These are phyloP conservation scores for Periconia sp. DNA, from an alignment of 2,329 filamentous ascomycete species.

Conservation along the genomic window DNA sequence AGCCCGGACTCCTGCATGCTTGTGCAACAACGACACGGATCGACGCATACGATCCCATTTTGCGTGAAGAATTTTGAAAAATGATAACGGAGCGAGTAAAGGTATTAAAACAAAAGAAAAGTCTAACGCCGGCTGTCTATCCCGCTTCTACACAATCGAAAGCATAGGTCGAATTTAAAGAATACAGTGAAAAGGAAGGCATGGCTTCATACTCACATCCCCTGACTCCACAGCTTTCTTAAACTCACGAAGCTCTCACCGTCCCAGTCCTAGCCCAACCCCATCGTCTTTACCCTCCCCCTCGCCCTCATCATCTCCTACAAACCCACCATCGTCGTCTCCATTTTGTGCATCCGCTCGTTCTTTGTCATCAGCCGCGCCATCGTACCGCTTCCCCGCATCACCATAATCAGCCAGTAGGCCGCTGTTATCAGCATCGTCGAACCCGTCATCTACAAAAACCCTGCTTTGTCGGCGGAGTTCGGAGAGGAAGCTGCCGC, in stretches of 20 bases:
- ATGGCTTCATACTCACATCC: too few species aligned
- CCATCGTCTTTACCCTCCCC: neutral
- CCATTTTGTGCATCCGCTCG: neutral
- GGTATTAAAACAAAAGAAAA: too few species aligned
- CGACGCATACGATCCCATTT: too few species aligned
- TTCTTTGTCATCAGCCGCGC: neutral
- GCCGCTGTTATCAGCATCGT: slow-evolving; percentile 4
- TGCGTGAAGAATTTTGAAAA: too few species aligned
- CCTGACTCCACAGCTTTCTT: neutral
- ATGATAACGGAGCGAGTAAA: too few species aligned
- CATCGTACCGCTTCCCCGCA: slow-evolving; percentile 9
- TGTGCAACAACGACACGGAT: too few species aligned
- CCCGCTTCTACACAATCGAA: too few species aligned
- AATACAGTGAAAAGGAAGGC: too few species aligned
- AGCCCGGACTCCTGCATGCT: too few species aligned
- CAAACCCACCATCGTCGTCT: slow-evolving; percentile 7
- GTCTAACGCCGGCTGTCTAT: too few species aligned
- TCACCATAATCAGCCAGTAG: slow-evolving; percentile 8
- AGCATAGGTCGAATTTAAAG: too few species aligned
- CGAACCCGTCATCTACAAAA: slow-evolving; percentile 10
- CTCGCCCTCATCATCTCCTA: slow-evolving; percentile 13
- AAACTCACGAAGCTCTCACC: neutral
- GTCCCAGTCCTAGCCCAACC: slow-evolving; percentile 10
- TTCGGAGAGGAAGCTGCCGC: slow-evolving; percentile 46
- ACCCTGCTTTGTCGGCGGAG: slow-evolving; percentile 45